Conservation (phyloP, 768 basidiomycete genomes). For the Xerocomellus amylosporus region DNA sequence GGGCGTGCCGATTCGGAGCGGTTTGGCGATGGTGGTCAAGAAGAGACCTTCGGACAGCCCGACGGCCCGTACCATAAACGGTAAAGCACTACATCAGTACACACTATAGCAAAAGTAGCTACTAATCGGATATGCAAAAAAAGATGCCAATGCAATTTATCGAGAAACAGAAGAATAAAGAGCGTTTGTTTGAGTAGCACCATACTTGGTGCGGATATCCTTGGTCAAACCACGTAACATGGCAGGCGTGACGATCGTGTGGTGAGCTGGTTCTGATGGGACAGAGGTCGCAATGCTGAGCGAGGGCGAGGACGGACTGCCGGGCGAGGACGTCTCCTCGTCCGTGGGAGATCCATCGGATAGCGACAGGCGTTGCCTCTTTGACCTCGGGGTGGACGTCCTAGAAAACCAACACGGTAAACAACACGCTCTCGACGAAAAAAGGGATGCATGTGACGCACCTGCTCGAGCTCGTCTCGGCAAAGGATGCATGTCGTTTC, state of each 20-base stretch:
- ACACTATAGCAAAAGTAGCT: background rate
- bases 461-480: conserved; percentile 40
- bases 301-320: conserved; percentile 38
- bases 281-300: conserved; percentile 47
- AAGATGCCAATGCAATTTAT: background rate
- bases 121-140: conserved; percentile 4
- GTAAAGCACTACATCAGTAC: conserved; percentile 5
- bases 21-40: conserved; percentile 2
- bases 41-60: background rate
- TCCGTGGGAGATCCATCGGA: conserved; percentile 34
- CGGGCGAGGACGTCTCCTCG: conserved; percentile 26
- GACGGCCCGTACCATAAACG: conserved; percentile 15
- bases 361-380: conserved; percentile 44
- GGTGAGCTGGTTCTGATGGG: conserved; percentile 30
- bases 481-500: conserved; percentile 46
- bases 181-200: conserved; percentile 3
- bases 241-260: conserved; percentile 51
- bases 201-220: conserved; percentile 33
- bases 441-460: conserved; percentile 21
- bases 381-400: conserved; percentile 28
- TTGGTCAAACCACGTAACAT: conserved; percentile 51
- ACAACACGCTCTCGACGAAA: background rate
- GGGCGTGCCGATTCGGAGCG: background rate
- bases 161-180: conserved; percentile 9
- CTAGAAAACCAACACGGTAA: conserved; percentile 16